Conservation (phyloP, 2,329 filamentous ascomycete genomes). For the Trichoderma harzianum region DNA sequence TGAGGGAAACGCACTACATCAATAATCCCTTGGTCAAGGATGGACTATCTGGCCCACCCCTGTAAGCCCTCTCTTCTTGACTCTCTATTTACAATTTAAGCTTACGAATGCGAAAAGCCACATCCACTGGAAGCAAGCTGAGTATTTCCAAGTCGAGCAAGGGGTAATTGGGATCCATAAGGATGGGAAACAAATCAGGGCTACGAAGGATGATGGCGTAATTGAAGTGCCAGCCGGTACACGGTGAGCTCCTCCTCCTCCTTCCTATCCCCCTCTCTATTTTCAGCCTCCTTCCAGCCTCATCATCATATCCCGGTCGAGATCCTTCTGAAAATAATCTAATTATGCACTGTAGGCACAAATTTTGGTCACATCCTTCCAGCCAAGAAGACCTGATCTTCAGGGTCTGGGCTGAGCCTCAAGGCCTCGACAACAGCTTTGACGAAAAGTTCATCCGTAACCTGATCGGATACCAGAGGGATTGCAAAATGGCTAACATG, state of each 20-base stretch:
- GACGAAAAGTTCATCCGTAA: slow-evolving; percentile 12
- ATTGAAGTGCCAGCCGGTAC: slow-evolving; percentile 6
- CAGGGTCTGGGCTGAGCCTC: slow-evolving; percentile 8
- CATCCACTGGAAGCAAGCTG: slow-evolving; percentile 7
- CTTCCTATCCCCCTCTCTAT: background rate
- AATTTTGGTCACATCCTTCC: background rate
- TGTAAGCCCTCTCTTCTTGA: background rate
- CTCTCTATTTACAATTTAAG: background rate
- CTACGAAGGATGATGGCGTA: slow-evolving; percentile 2
- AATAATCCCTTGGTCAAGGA: background rate
- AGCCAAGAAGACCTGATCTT: background rate
- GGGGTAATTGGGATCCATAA: background rate
- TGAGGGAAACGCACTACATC: slow-evolving; percentile 5
- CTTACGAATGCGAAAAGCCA: background rate
- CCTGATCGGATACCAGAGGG: slow-evolving; percentile 1
- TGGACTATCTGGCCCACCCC: slow-evolving; percentile 3
- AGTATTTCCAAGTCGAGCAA: slow-evolving; percentile 2
- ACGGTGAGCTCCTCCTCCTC: background rate
- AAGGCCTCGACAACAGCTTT: slow-evolving; percentile 13
- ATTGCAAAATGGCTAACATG: background rate
- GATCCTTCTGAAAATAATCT: background rate
- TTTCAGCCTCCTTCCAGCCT: background rate
- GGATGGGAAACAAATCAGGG: background rate
- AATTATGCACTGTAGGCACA: background rate
- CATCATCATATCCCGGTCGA: too few species aligned